Conservation (phyloP, 2,329 filamentous ascomycete genomes). For the Colletotrichum noveboracense region DNA sequence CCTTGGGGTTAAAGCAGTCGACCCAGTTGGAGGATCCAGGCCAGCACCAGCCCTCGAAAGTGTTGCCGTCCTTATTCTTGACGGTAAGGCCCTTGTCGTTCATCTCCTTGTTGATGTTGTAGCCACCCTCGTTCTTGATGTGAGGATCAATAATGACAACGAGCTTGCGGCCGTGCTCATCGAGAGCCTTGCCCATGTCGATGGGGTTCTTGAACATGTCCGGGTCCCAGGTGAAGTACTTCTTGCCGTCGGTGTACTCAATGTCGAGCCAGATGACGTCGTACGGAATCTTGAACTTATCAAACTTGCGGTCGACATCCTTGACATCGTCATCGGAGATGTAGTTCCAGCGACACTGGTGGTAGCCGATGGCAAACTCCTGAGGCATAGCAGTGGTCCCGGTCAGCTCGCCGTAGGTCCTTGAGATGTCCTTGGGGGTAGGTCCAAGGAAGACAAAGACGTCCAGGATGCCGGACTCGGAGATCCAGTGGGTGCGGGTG, state of each 20-base stretch:
- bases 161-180: constrained; percentile 84
- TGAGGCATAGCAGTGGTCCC: constrained; percentile 91
- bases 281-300: constrained; percentile 94
- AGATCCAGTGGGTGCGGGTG: constrained; percentile 96
- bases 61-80: constrained; percentile 86
- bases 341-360: constrained; percentile 99
- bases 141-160: constrained; percentile 97
- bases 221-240: constrained; percentile 97
- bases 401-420: constrained; percentile 86
- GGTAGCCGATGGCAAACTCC: constrained; percentile 90
- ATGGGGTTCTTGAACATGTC: constrained; percentile 87
- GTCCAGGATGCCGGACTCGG: constrained; percentile 87
- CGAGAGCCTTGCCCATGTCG: constrained; percentile 87
- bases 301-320: constrained; percentile 95
- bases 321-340: constrained; percentile 96
- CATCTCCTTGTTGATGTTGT: constrained; percentile 78
- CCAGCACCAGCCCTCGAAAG: constrained; percentile 99
- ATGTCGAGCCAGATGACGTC: constrained; percentile 99
- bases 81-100: constrained; percentile 84
- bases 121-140: constrained; percentile 89
- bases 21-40: constrained; percentile 96
- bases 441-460: constrained; percentile 95
- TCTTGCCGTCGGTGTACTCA: constrained; percentile 95
- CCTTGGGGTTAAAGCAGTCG: constrained; percentile 93
- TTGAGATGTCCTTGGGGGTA: constrained; percentile 80